Evolutionary conservation across 2,329 filamentous ascomycete genomes (phyloP), one percentile per base, ranked within the genome.

Genomic region (Lecanicillium sp.): DNA sequence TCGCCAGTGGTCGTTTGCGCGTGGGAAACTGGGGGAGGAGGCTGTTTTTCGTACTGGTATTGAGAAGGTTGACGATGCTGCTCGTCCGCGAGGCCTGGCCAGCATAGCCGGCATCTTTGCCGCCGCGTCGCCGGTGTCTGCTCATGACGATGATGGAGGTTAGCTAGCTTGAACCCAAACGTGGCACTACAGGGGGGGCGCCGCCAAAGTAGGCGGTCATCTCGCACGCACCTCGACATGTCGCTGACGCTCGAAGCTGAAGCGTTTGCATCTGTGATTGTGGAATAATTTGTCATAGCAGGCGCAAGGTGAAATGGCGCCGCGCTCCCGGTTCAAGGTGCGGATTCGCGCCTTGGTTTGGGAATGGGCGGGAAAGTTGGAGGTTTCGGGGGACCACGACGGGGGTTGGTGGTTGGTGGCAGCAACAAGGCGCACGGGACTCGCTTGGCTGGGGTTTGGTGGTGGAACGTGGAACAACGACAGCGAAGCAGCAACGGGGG

Each of bases 51-150:
- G 43, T 72, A 92, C 87, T 98, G 14, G 92, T 98, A 62, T 98
- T 98, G 47, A 97, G 73, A 47, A 98, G 71, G 60, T 98, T 98
- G 65, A 97, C 84, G 49, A 92, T 84, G 58, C 89, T 95, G 66
- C 88, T 95, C 39, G 83, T 61, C 79, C 86, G 94, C 50, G 86
- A 84, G 50, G 92, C 92, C 56, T 89, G 77, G 39, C 92, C 89
- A 17, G 57, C 57, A 43, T 59, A 54, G 44, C 83, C 83, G 41
- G 72, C 75, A 60, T 84, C 79, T 64, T 88, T 88, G 52, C 82
- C 80, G 46, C 73, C 76, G 55, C 79, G 69, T 50, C 72, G 66
- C 58, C 79, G 75, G 55, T 62, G 61, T 60, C 74, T 75, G 44
- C n/a, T 33, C 17, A 28, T 29, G 17, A 27, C 28, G 36, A 38